phyloP scores from a whole-genome alignment of 495 filamentous ascomycete species.

The Penicillium ochrochloron region DNA sequence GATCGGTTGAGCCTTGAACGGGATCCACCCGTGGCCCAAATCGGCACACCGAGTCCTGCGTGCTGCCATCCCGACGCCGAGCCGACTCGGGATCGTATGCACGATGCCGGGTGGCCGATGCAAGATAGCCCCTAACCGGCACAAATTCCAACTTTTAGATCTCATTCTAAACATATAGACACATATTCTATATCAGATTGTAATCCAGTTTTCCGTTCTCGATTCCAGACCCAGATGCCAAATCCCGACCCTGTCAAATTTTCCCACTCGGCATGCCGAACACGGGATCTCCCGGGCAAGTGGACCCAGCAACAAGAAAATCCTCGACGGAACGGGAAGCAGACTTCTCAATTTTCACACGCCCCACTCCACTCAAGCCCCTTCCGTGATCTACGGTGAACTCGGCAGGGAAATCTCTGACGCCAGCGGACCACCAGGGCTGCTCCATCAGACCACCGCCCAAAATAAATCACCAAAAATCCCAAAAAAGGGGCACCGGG shows the following conservation, averaged over 20 bases:
- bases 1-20: conserved; percentile 22
- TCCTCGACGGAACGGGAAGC: conserved; percentile 28
- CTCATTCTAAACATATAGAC: too few relatives aligned
- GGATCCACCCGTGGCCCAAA: conserved; percentile 26
- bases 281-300: conserved; percentile 22
- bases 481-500: conserved; percentile 12
- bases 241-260: background rate
- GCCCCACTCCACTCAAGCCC: conserved; percentile 27
- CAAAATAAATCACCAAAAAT: conserved; percentile 6
- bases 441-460: conserved; percentile 15
- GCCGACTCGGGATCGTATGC: conserved; percentile 30
- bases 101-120: conserved; percentile 11
- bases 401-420: conserved; percentile 13
- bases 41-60: conserved; percentile 37
- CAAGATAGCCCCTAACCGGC: background rate
- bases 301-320: conserved; percentile 5
- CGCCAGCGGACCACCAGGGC: background rate
- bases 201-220: background rate
- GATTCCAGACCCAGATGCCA: background rate
- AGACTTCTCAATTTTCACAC: conserved; percentile 19
- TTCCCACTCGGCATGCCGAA: conserved; percentile 29
- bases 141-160: background rate
- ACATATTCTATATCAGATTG: background rate
- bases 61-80: conserved; percentile 27
- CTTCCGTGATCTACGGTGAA: conserved; percentile 33